Evolutionary conservation across 305 asterid species (phyloP), one percentile per base, ranked within the genome.

Genomic region (Rubia tinctorum): DNA sequence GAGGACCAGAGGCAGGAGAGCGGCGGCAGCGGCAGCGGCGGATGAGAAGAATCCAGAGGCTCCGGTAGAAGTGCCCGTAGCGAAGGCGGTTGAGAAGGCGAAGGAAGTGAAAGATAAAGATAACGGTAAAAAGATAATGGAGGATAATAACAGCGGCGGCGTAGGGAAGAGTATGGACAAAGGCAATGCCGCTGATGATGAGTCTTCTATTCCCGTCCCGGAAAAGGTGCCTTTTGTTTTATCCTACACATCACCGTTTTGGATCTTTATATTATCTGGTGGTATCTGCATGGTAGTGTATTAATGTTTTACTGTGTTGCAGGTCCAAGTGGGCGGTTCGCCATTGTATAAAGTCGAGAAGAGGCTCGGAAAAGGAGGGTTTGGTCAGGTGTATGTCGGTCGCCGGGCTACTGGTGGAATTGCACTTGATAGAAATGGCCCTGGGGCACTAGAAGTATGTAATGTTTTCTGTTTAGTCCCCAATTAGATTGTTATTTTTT

Each of bases 361-460:
- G 80, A 93, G 91, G 73, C 97, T 93, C 3, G 98, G 98, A 25
- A 91, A 93, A 84, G 98, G 98, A 76, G 97, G 98, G 55, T 93
- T 93, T 30, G 98, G 98, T 59, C 98, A 93, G 87, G 98, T 93
- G 37, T 89, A 81, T 81, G 91, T 89, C 47, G 98, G 98, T 63
- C 95, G 93, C 51, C 91, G 96, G 34, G 78, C 87, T 56, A 56
- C 86, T 83, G 97, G 88, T 66, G 85, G 85, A 27, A 73, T 61
- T 74, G 76, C 71, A 58, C 82, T 44, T 74, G 96, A 83, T 58
- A 88, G 91, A 79, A 79, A 79, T 39, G 91, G 93, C 64, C 80
- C 96, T 64, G 93, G 87, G 64, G 91, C 93, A 61, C 61, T 79
- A 43, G 93, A 93, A 86, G 95, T 90, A 72, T 58, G 70, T 75